phyloP scores from a whole-genome alignment of 495 filamentous ascomycete genomes.

The Penicillium malachiteum region DNA sequence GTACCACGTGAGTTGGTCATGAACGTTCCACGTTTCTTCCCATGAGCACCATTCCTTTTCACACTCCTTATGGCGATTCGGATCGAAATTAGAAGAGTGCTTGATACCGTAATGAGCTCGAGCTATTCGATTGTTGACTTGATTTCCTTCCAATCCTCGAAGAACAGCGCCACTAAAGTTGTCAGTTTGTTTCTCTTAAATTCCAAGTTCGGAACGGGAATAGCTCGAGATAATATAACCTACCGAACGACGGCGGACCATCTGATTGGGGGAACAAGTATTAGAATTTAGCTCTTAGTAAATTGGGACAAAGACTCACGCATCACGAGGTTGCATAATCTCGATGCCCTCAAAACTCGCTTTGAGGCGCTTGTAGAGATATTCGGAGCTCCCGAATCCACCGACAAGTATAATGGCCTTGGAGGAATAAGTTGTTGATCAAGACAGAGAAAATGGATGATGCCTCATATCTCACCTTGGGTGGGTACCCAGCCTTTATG shows the following conservation, averaged over 20 bases:
- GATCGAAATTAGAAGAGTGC: no score
- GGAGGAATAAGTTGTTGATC: constrained; percentile 4
- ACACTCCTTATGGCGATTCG: no score
- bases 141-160: constrained; percentile 39
- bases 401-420: constrained; percentile 66
- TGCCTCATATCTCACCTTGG: constrained; percentile 23
- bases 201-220: no score
- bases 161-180: constrained; percentile 48
- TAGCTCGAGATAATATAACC: neutral
- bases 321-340: constrained; percentile 61
- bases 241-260: constrained; percentile 33
- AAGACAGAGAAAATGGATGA: neutral
- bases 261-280: constrained; percentile 2
- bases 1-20: no score
- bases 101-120: constrained; percentile 51
- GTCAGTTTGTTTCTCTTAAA: constrained; percentile 6
- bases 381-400: constrained; percentile 67
- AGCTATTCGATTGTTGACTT: constrained; percentile 46
- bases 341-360: constrained; percentile 38
- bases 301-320: constrained; percentile 25
- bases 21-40: no score
- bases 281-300: neutral
- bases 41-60: no score
- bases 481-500: neutral
- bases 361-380: constrained; percentile 58